Conservation (phyloP, 345 rosid genomes). For the Gossypium arboreum region DNA sequence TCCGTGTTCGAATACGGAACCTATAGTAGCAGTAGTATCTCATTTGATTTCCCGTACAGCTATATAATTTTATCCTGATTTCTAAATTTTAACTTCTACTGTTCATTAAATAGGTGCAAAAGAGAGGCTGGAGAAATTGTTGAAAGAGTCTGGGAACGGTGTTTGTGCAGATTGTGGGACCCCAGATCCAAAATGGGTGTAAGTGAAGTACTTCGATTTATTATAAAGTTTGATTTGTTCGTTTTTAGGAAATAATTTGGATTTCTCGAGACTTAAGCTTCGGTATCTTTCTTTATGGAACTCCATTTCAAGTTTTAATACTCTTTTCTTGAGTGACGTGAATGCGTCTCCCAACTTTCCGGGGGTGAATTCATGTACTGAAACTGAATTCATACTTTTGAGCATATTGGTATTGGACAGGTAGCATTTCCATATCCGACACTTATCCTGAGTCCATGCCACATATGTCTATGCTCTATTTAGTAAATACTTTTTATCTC, state of each 20-base stretch:
- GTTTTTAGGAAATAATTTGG: neutral
- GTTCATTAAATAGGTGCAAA: constrained; percentile 33
- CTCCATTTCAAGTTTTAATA: neutral
- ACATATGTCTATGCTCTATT: neutral
- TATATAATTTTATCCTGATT: neutral
- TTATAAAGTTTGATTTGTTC: neutral
- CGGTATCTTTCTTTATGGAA: neutral
- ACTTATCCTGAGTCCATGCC: neutral
- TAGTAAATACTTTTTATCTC: too few relatives aligned
- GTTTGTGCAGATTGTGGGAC: constrained; percentile 91
- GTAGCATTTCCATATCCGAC: neutral
- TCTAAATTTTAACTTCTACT: neutral
- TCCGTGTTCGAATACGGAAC: neutral
- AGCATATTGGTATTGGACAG: neutral
- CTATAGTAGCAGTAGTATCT: neutral
- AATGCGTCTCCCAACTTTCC: neutral
- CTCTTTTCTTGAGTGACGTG: neutral
- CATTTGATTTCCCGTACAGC: neutral
- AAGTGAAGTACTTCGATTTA: constrained; percentile 26
- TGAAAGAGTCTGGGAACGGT: constrained; percentile 49
- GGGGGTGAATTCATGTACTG: neutral
- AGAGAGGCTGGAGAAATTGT: constrained; percentile 40
- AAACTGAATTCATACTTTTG: neutral
- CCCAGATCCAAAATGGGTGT: constrained; percentile 98
- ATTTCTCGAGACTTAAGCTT: neutral